Evolutionary conservation across 2,329 filamentous ascomycete species (phyloP).

Genomic region (Sarocladium oryzae): DNA sequence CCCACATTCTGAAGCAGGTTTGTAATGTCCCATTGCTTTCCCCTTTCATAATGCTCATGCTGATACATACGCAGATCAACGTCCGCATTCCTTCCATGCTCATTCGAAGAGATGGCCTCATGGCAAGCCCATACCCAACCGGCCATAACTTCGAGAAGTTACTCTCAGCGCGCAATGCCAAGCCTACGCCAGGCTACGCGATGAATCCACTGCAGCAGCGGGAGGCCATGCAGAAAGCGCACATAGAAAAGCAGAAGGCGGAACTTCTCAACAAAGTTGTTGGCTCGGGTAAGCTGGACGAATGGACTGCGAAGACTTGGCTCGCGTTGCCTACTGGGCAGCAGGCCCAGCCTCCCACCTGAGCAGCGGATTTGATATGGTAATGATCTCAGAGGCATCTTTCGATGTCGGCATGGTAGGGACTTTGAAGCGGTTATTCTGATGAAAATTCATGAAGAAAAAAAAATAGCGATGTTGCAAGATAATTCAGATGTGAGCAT

Average conservation of each 20-base stretch:
- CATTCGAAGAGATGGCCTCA: conserved; percentile 46
- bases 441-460: not conserved
- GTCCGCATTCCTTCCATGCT: conserved; percentile 57
- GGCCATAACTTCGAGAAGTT: conserved; percentile 39
- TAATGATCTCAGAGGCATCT: not conserved
- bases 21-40: conserved; percentile 16
- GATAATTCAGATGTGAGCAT: not conserved
- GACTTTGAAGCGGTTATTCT: too few relatives aligned
- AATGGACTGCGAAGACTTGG: conserved; percentile 32
- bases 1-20: conserved; percentile 48
- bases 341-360: not conserved
- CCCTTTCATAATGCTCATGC: conserved; percentile 8
- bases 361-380: not conserved
- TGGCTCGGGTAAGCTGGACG: conserved; percentile 28
- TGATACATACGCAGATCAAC: conserved; percentile 36
- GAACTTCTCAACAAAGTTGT: conserved; percentile 35
- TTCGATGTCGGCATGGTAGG: not conserved
- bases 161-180: conserved; percentile 22
- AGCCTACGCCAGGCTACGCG: conserved; percentile 1
- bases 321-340: conserved; percentile 15
- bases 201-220: conserved; percentile 38
- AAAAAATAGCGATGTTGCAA: too few relatives aligned
- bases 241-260: conserved; percentile 35
- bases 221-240: conserved; percentile 35
- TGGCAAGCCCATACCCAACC: conserved; percentile 36